Conservation (phyloP, 1,284 basidiomycete species). For the Agroathelia rolfsii region DNA sequence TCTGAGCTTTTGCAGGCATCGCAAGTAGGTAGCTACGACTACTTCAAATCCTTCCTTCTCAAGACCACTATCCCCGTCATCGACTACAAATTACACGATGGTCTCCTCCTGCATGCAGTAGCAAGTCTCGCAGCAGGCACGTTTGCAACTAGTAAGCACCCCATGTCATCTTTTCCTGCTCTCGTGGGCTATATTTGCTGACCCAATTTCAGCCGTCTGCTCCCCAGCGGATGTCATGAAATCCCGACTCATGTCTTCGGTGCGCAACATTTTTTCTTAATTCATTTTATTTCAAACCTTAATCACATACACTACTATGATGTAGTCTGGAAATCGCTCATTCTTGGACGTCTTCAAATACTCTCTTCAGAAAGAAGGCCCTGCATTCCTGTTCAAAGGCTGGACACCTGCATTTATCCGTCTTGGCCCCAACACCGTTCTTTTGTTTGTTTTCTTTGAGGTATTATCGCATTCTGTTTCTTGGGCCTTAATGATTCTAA, state of each 20-base stretch:
- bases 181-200: conserved; percentile 4
- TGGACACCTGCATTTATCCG: conserved; percentile 84
- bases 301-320: conserved; percentile 3
- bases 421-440: conserved; percentile 72
- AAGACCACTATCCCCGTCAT: conserved; percentile 42
- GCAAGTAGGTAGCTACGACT: conserved; percentile 88
- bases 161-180: conserved; percentile 17
- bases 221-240: conserved; percentile 84
- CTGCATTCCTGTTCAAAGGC: conserved; percentile 79
- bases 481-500: not conserved
- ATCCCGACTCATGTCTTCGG: conserved; percentile 68
- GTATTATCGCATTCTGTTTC: conserved; percentile 22
- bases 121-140: conserved; percentile 68
- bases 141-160: conserved; percentile 84
- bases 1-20: conserved; percentile 47
- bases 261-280: conserved; percentile 22
- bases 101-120: conserved; percentile 51
- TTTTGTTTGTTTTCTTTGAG: conserved; percentile 84
- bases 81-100: conserved; percentile 64
- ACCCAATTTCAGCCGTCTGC: conserved; percentile 54
- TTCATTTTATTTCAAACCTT: not conserved
- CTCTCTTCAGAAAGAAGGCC: conserved; percentile 67
- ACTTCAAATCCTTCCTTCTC: conserved; percentile 68
- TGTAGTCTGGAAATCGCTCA: conserved; percentile 37
- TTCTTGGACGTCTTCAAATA: conserved; percentile 41